Evolutionary conservation across 2,329 filamentous ascomycete species (phyloP), one percentile per base, ranked within the genome.

Genomic region (Monosporascus ibericus): DNA sequence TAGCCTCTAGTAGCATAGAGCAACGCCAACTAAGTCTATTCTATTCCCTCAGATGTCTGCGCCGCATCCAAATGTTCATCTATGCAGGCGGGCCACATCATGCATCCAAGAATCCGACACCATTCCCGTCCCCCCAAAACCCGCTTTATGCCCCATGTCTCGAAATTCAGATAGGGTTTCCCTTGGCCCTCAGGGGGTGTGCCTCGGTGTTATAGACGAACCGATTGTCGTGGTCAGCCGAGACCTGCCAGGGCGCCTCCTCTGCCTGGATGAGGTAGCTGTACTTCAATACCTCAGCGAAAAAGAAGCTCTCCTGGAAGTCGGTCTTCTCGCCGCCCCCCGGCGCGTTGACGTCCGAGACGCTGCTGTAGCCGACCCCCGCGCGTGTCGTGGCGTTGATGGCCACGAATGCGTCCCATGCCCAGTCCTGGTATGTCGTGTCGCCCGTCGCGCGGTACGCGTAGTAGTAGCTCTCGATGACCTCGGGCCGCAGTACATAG

Each of bases 241-340:
- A 72, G 48, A 81, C 68, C 64, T 81, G 78, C 61, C 75, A 77
- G 5, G 68, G 65, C 2, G 76, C 82, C 34, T 89, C 86, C 65
- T 70, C 73, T 0, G 80, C 77, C 64, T 84, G 82, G 53, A 88
- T 87, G 61, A 95, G 67, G 71, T 88, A 95, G 52, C 80, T 75
- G 68, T 95, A 95, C 76, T 95, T 95, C 68, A 95, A 67, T 56
- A 91, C 87, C 74, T 95, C 90, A 0, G 90, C 90, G 68, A 95
- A 90, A 75, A 88, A 85, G 72, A 94, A 95, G 62, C 87, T 92
- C 72, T 95, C 89, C 76, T 92, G 87, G 66, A 86, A 85, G 67
- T 95, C 82, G 42, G 70, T 68, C 54, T 79, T 82, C 0, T 71
- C 69, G 1, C 87, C 87, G 9, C 88, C 88, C 30, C 74, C 75